phyloP scores from a whole-genome alignment of 805 yeast genomes.

The Saturnispora serradocipensis region DNA sequence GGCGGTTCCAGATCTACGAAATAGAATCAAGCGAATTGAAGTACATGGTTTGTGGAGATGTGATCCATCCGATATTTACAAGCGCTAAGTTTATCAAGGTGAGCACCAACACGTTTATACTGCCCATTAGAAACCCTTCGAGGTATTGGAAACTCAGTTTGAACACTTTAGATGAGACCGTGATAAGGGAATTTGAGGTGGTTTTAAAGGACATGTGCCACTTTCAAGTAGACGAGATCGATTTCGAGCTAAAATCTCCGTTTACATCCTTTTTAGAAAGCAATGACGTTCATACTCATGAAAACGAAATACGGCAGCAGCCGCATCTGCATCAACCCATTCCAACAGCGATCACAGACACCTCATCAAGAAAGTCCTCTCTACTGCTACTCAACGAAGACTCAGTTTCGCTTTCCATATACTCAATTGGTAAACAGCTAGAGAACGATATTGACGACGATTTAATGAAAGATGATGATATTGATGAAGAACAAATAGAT shows the following conservation, averaged over 20 bases:
- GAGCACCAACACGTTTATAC: conserved; percentile 38
- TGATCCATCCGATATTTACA: conserved; percentile 68
- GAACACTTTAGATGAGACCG: conserved; percentile 24
- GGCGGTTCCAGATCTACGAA: conserved; percentile 50
- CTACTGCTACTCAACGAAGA: conserved; percentile 3
- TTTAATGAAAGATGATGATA: not conserved
- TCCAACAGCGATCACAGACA: conserved; percentile 4
- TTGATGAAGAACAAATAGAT: not conserved
- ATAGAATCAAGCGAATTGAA: conserved; percentile 44
- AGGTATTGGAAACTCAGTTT: conserved; percentile 58
- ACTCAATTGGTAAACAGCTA: conserved; percentile 6
- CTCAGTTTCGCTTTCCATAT: not conserved
- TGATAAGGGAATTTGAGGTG: conserved; percentile 24
- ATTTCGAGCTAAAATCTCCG: conserved; percentile 8
- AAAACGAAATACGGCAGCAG: not conserved
- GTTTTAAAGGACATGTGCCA: conserved; percentile 15
- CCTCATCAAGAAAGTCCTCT: conserved; percentile 8
- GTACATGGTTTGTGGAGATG: conserved; percentile 56
- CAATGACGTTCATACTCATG: not conserved
- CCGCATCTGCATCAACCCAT: conserved; percentile 7
- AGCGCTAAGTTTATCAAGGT: conserved; percentile 48
- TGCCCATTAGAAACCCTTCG: conserved; percentile 66
- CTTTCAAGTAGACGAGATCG: conserved; percentile 5
- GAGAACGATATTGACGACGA: conserved; percentile 7
- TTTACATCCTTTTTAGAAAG: conserved; percentile 7